Evolutionary conservation across 805 yeast genomes (phyloP), one percentile per base, ranked within the genome.

Genomic region (Wickerhamiella sergipiensis): DNA sequence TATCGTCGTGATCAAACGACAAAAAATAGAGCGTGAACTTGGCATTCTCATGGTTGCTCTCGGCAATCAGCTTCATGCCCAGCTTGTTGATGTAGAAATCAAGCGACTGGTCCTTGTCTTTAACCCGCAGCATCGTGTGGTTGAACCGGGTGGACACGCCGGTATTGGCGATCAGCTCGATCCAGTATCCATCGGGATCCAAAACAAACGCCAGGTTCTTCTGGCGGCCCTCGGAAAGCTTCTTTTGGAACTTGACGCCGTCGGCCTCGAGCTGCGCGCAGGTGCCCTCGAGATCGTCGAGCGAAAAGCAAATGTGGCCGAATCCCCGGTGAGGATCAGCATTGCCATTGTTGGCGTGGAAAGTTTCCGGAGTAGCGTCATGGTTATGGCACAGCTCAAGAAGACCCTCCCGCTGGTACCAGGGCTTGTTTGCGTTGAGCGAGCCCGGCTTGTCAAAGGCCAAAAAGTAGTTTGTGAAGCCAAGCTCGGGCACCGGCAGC

Each of bases 111-210:
- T 71, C 69, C 10, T 92, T 87, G 68, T 92, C 97, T 67, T 82
- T 86, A 50, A 92, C 84, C 61, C 98, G 79, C 57, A 90, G 77
- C 98, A 92, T 90, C 6, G 92, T 71, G 68, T 90, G 97, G 70
- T 90, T 89, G 67, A 90, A 77, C 55, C 75, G 71, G 63, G 75
- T 74, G 17, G 73, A 66, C 43, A 45, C 39, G 24, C 53, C 58
- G 10, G 50, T 38, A 47, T 62, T 60, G 52, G 64, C 61, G 58
- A 90, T 77, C 61, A 90, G 70, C 72, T 90, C 98, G 61, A 90
- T 77, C 98, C 98, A 90, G 71, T 92, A 92, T 60, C 92, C 92
- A 68, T 90, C 90, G 6, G 97, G 97, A 62, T 92, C 98, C 59
- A 89, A 76, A 6, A 83, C 95, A 67, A 90, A 92, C 0, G 97